phyloP scores from a whole-genome alignment of 345 rosid species.

The Syzygium aromaticum region DNA sequence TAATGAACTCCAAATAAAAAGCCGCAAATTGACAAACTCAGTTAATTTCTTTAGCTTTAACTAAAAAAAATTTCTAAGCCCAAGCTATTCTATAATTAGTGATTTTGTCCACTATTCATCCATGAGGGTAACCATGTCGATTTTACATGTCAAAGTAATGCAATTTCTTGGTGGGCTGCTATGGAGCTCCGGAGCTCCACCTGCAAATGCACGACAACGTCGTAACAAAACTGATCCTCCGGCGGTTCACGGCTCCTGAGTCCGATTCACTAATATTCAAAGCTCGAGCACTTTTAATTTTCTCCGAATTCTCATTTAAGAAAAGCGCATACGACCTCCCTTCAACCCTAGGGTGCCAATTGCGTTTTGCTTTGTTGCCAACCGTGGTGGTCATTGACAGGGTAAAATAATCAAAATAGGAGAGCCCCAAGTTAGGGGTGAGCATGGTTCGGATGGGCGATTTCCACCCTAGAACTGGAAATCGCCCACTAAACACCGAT shows the following conservation, averaged over 20 bases:
- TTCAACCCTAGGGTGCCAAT: background rate
- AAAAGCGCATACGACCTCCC: background rate
- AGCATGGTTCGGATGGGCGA: no score
- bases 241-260: background rate
- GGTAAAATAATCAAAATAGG: background rate
- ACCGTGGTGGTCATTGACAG: background rate
- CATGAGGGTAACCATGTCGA: background rate
- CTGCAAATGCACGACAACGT: background rate
- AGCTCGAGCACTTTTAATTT: background rate
- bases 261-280: background rate
- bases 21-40: background rate
- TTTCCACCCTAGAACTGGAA: no score
- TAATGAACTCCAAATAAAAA: background rate
- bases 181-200: background rate
- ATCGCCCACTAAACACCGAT: no score
- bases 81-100: background rate
- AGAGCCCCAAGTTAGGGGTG: background rate
- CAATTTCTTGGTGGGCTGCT: no score
- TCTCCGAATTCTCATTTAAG: background rate
- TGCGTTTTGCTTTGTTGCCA: background rate
- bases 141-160: background rate
- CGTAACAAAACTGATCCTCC: fast-evolving
- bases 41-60: background rate
- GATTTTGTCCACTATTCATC: background rate
- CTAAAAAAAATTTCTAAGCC: background rate